Evolutionary conservation across 2,329 filamentous ascomycete species (phyloP), one percentile per base, ranked within the genome.

Genomic region (Cordyceps sp.): DNA sequence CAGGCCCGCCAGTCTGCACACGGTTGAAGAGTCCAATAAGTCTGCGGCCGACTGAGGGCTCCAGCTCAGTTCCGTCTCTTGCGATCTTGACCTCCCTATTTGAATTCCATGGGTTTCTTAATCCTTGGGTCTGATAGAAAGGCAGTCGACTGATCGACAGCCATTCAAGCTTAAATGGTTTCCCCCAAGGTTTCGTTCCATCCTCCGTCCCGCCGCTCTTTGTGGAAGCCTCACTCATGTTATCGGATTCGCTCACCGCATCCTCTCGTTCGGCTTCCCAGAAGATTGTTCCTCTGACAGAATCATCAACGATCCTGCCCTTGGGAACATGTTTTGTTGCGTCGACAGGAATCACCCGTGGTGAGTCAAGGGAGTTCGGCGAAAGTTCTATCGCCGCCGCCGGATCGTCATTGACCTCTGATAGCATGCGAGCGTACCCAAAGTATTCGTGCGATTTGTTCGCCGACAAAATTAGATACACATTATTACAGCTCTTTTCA

Each of bases 361-460:
- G 77, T 5, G 83, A 61, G 40, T 88, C 81, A 12, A 68, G 74
- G 6, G 66, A 61, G 41, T 73, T 73, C 1, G 74, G 73, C 5
- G 73, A 72, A 52, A 83, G 78, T 46, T 79, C 66, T 30, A 81
- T 72, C 1, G 74, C 71, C 1, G 76, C 70, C 0, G 66, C 65
- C 10, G 78, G 73, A 42, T 93, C 80, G 33, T 86, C 70, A 42
- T 79, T 76, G 45, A 94, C 93, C 4, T 74, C 62, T 16, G 88
- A 93, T 9, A 66, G 61, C 88, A 96, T 96, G 24, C 80, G 74
- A 15, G 86, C 88, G 47, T 93, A 94, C 15, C 88, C 88, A 55
- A 90, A 94, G 49, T 94, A 96, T 53, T 94, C 88, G 12, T 88
- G 88, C 0, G 88, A 94, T 48, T 94, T 94, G 54, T 96, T 96